These are phyloP conservation scores for Tylopilus intermedius DNA, from an alignment of 768 basidiomycete genomes.

Conservation along the genomic window DNA sequence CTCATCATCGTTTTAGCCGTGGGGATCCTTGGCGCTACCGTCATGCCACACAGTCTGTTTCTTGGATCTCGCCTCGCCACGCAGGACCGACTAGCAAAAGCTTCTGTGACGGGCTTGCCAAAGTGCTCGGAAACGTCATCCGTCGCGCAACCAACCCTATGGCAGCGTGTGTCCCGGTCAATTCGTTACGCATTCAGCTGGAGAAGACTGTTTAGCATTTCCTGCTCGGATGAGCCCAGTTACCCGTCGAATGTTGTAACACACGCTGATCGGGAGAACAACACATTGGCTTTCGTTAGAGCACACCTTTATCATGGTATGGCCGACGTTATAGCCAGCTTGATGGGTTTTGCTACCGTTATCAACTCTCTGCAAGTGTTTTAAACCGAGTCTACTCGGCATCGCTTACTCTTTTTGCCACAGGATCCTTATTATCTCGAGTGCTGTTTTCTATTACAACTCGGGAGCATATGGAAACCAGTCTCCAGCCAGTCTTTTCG, in stretches of 20 bases:
- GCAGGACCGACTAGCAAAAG: slow-evolving; percentile 59
- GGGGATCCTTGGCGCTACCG: slow-evolving; percentile 76
- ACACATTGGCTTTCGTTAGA: slow-evolving; percentile 47
- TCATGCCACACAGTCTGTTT: slow-evolving; percentile 93
- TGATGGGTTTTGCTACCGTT: slow-evolving; percentile 80
- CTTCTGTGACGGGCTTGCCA: slow-evolving; percentile 17
- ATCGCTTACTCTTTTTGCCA: not conserved
- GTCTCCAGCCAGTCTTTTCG: slow-evolving; percentile 71
- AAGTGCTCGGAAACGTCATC: slow-evolving; percentile 3
- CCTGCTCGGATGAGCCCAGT: slow-evolving; percentile 17
- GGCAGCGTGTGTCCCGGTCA: slow-evolving; percentile 12
- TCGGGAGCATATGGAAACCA: slow-evolving; percentile 35
- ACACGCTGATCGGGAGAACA: slow-evolving; percentile 56
- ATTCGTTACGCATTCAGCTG: slow-evolving; percentile 6
- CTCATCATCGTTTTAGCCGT: slow-evolving; percentile 42
- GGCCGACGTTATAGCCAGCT: slow-evolving; percentile 59
- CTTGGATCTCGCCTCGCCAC: slow-evolving; percentile 83
- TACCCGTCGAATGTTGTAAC: slow-evolving; percentile 31
- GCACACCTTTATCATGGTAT: slow-evolving; percentile 64
- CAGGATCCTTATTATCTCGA: slow-evolving; percentile 78
- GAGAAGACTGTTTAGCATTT: slow-evolving; percentile 23
- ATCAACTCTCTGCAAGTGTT: slow-evolving; percentile 74
- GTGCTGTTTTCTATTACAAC: slow-evolving; percentile 73
- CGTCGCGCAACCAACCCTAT: slow-evolving; percentile 19
- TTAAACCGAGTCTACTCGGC: not conserved